A percentile compares a stretch with the other conserved stretches of the same genome.
These are phyloP conservation scores for Dendrobium officinale DNA, from an alignment of 106 monocot genomes.

Conservation along the genomic window DNA sequence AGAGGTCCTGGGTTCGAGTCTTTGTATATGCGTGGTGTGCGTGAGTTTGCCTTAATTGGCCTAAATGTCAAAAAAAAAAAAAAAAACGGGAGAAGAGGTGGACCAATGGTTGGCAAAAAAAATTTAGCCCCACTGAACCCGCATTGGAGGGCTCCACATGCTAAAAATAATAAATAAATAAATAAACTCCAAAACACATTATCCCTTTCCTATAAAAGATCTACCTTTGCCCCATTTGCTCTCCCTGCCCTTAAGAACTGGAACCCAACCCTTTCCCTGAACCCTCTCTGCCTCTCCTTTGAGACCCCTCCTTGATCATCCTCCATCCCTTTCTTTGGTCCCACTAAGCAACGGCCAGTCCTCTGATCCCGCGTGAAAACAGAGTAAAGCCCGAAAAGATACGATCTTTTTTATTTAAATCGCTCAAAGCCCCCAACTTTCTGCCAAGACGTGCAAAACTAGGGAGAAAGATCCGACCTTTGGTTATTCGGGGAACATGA, in stretches of 20 bases:
- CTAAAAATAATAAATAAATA: too few species aligned
- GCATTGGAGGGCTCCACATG: too few species aligned
- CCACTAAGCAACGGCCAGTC: background rate
- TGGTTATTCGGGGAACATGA: constrained; percentile 22
- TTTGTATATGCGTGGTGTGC: too few species aligned
- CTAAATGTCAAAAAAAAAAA: too few species aligned
- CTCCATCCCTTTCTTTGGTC: background rate
- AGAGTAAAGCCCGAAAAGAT: background rate
- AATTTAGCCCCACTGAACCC: too few species aligned
- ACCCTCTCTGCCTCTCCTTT: background rate
- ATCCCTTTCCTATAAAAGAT: background rate
- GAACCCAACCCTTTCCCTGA: background rate
- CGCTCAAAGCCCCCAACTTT: background rate
- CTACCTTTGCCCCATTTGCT: background rate
- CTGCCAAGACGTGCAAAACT: background rate
- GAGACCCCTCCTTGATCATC: too few species aligned
- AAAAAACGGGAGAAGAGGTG: too few species aligned
- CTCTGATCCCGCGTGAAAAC: constrained; percentile 1
- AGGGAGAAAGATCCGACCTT: background rate
- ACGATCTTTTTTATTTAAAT: background rate
- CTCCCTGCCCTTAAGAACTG: background rate
- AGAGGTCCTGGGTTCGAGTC: too few species aligned
- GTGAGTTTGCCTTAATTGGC: too few species aligned
- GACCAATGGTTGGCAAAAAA: too few species aligned
- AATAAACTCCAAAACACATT: background rate